Conservation (phyloP, 495 filamentous ascomycete species). For the Neohortaea acidophila region DNA sequence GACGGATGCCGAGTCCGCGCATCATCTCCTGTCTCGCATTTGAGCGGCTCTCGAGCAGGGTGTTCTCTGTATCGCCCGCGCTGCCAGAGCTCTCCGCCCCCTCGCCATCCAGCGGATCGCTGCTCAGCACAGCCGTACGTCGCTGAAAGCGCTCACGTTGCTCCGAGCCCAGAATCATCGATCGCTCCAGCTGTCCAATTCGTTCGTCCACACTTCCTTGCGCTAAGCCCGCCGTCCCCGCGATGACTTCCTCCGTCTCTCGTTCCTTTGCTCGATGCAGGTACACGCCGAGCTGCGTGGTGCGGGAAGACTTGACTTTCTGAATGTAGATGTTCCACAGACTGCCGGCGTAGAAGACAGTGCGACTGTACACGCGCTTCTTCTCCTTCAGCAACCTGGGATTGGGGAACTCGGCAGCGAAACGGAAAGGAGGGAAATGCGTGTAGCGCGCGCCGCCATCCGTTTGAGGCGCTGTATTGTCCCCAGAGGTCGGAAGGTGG, state of each 20-base stretch:
- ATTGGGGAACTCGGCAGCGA: conserved; percentile 43
- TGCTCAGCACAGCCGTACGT: conserved; percentile 13
- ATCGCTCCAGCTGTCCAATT: conserved; percentile 34
- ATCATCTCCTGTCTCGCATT: conserved; percentile 3
- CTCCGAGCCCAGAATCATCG: conserved; percentile 31
- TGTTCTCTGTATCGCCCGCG: conserved; percentile 27
- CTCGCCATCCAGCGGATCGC: conserved; percentile 11
- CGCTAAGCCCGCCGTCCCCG: conserved; percentile 16
- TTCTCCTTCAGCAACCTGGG: conserved; percentile 42
- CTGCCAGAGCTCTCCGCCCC: conserved; percentile 28
- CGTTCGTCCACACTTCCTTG: conserved; percentile 33
- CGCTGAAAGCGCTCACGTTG: conserved; percentile 22
- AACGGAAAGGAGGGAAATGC: conserved; percentile 43
- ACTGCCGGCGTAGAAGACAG: conserved; percentile 47
- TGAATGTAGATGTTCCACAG: conserved; percentile 51
- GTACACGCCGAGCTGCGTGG: conserved; percentile 43
- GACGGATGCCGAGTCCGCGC: too few species aligned
- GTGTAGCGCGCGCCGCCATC: conserved; percentile 27
- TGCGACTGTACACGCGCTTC: conserved; percentile 44
- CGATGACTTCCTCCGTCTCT: conserved; percentile 32
- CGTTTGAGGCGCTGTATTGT: background rate
- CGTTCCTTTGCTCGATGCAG: conserved; percentile 45
- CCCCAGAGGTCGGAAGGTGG: conserved; percentile 8
- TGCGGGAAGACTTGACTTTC: conserved; percentile 39
- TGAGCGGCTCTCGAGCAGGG: conserved; percentile 3